Conservation (phyloP, 2,329 filamentous ascomycete genomes). For the Fusarium sp. region DNA sequence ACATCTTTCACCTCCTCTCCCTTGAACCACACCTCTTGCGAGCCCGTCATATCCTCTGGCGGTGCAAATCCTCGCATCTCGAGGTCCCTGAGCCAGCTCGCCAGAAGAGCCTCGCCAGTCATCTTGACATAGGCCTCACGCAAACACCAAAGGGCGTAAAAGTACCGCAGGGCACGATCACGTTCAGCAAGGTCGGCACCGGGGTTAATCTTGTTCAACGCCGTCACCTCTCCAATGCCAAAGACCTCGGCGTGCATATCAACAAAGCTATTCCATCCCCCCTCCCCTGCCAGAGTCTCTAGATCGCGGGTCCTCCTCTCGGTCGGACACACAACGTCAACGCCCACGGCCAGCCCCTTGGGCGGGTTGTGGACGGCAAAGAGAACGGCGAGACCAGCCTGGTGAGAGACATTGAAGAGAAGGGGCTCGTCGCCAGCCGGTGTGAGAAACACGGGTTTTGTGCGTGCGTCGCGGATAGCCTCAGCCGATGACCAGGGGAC, state of each 20-base stretch:
- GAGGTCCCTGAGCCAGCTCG: conserved; percentile 75
- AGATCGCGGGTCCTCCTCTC: conserved; percentile 74
- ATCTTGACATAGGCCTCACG: conserved; percentile 87
- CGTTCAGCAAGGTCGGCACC: conserved; percentile 36
- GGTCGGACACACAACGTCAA: conserved; percentile 80
- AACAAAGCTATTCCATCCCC: conserved; percentile 75
- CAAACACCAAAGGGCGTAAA: conserved; percentile 83
- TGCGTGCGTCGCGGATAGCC: conserved; percentile 65
- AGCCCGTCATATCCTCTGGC: conserved; percentile 51
- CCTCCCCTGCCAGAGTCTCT: conserved; percentile 64
- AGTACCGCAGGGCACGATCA: conserved; percentile 73
- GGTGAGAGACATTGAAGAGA: conserved; percentile 82
- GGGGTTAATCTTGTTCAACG: conserved; percentile 63
- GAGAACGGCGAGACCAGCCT: conserved; percentile 78
- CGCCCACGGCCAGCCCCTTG: conserved; percentile 65
- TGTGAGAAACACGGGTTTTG: conserved; percentile 65
- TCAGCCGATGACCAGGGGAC: conserved; percentile 70
- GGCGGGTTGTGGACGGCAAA: conserved; percentile 60
- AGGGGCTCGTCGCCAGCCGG: conserved; percentile 60
- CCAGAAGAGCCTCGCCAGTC: conserved; percentile 80
- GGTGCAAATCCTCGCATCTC: conserved; percentile 74
- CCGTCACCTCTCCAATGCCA: conserved; percentile 67
- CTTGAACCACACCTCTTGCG: conserved; percentile 47
- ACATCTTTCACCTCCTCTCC: conserved; percentile 47
- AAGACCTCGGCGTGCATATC: conserved; percentile 80